Percentiles rank a stretch among this genome's conserved stretches.
These are phyloP conservation scores for Populus ilicifolia DNA, from an alignment of 345 rosid species.

Conservation along the genomic window DNA sequence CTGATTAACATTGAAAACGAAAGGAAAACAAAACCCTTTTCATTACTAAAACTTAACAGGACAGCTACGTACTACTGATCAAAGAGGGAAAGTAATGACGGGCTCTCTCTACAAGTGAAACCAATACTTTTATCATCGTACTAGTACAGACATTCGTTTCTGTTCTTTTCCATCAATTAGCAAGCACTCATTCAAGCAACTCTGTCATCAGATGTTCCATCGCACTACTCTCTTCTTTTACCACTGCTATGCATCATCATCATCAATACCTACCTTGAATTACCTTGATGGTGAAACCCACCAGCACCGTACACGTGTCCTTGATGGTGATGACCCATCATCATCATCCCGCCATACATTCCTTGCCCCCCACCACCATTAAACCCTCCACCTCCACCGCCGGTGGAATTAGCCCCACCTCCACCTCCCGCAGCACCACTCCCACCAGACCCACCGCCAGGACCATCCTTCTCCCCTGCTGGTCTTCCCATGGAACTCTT, in stretches of 20 bases:
- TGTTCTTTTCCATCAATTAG: too few species aligned
- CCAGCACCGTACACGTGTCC: constrained; percentile 7
- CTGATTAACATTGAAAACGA: not conserved
- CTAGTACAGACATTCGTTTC: too few species aligned
- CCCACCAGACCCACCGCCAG: constrained; percentile 18
- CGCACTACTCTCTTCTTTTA: not conserved
- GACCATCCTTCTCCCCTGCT: constrained; percentile 36
- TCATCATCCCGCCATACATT: constrained; percentile 26
- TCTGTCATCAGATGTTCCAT: not conserved
- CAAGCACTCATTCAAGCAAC: not conserved
- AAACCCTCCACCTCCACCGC: constrained; percentile 31
- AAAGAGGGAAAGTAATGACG: too few species aligned
- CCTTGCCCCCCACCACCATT: constrained; percentile 32
- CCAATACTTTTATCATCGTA: too few species aligned
- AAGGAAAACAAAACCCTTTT: too few species aligned
- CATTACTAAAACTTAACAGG: too few species aligned
- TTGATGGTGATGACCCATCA: constrained; percentile 14
- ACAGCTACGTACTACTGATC: too few species aligned
- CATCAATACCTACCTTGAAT: constrained; percentile 1
- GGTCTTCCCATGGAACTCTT: constrained; percentile 39
- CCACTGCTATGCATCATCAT: not conserved
- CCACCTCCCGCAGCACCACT: not conserved
- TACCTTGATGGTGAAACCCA: constrained; percentile 34
- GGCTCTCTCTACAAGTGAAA: too few species aligned
- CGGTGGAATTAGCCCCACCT: not conserved